A percentile compares a stretch with the other conserved stretches of the same genome.
These are phyloP conservation scores for Stereocaulon alpinum DNA, from an alignment of 495 filamentous ascomycete genomes.

Conservation along the genomic window DNA sequence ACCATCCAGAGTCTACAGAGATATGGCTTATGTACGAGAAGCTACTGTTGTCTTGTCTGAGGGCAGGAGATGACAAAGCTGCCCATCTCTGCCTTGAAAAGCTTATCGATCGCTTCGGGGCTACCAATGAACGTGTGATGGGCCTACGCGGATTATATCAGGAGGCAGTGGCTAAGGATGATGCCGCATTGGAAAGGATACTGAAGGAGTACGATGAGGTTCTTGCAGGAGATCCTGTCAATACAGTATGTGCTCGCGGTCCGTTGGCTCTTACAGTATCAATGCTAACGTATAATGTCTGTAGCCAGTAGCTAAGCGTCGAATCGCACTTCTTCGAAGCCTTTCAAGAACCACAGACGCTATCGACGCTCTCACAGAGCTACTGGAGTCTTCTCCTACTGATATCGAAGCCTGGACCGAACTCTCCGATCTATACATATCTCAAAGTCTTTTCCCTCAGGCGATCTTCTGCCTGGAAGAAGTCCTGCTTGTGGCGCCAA, in stretches of 20 bases:
- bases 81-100: slow-evolving; percentile 64
- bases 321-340: slow-evolving; percentile 66
- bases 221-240: slow-evolving; percentile 63
- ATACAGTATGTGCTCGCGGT: slow-evolving; percentile 50
- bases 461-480: slow-evolving; percentile 87
- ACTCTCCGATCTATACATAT: slow-evolving; percentile 72
- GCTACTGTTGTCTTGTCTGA: slow-evolving; percentile 72
- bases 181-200: slow-evolving; percentile 51
- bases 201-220: slow-evolving; percentile 67
- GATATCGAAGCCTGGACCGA: slow-evolving; percentile 94
- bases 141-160: slow-evolving; percentile 72
- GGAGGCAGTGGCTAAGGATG: slow-evolving; percentile 66
- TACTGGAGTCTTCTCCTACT: slow-evolving; percentile 75
- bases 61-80: slow-evolving; percentile 69
- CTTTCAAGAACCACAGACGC: slow-evolving; percentile 60
- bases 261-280: slow-evolving; percentile 10
- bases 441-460: slow-evolving; percentile 64
- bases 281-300: background rate
- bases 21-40: slow-evolving; percentile 78
- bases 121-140: slow-evolving; percentile 70
- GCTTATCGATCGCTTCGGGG: slow-evolving; percentile 69
- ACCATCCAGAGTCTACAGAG: slow-evolving; percentile 57
- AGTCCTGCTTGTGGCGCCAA: slow-evolving; percentile 75
- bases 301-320: slow-evolving; percentile 78
- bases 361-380: slow-evolving; percentile 56